Conservation (phyloP, 257 asterid species). For the Solanum ahanhuiri region DNA sequence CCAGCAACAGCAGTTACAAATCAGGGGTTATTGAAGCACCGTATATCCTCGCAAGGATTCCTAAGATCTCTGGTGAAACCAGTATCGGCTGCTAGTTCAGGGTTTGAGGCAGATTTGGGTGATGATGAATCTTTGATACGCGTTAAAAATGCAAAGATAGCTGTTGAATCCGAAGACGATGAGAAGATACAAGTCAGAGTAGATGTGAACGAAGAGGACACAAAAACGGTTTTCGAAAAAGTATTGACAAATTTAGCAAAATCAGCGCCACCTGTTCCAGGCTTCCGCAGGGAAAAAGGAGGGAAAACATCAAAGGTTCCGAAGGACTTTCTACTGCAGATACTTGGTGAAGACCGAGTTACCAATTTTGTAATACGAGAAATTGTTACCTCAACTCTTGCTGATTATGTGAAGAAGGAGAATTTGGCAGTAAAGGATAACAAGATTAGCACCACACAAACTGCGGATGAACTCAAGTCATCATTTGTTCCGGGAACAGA, state of each 20-base stretch:
- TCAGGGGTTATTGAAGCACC: neutral
- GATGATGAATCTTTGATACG: slow-evolving; percentile 21
- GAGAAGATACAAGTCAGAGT: slow-evolving; percentile 73
- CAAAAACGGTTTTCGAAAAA: slow-evolving; percentile 52
- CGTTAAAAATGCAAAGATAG: slow-evolving; percentile 38
- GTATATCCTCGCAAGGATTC: neutral
- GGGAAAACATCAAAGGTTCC: slow-evolving; percentile 49
- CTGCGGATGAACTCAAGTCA: slow-evolving; percentile 59
- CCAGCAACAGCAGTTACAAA: neutral
- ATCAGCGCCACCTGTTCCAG: slow-evolving; percentile 82
- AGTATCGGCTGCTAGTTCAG: neutral
- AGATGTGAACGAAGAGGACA: slow-evolving; percentile 60
- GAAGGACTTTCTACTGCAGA: slow-evolving; percentile 51
- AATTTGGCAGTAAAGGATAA: slow-evolving; percentile 58
- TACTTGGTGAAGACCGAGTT: slow-evolving; percentile 72
- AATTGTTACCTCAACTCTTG: slow-evolving; percentile 51
- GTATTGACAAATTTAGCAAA: slow-evolving; percentile 51
- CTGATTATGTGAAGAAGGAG: slow-evolving; percentile 68
- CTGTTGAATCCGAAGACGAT: slow-evolving; percentile 45
- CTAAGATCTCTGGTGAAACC: neutral
- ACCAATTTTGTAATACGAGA: slow-evolving; percentile 61
- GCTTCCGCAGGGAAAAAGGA: slow-evolving; percentile 75
- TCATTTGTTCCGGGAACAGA: slow-evolving; percentile 49
- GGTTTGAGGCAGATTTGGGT: slow-evolving; percentile 40
- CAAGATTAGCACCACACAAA: slow-evolving; percentile 54